Conservation (phyloP, 768 basidiomycete genomes). For the Macrolepiota albuminosa region DNA sequence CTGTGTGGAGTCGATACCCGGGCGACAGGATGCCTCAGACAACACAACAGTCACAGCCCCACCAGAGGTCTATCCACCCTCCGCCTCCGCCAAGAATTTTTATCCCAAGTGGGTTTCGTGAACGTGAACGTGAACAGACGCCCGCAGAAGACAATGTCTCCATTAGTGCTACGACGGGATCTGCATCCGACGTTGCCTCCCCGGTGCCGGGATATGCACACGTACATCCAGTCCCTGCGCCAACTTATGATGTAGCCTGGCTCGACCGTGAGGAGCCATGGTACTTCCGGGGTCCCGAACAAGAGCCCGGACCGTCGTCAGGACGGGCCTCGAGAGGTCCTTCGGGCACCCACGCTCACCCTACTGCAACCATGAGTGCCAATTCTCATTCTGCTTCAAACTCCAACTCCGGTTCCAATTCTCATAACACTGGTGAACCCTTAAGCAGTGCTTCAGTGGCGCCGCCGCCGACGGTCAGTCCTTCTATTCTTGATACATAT, state of each 20-base stretch:
- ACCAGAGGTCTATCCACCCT: no score
- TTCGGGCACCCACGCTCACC: not conserved
- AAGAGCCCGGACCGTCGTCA: not conserved
- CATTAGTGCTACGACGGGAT: not conserved
- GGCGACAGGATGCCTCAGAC: not conserved
- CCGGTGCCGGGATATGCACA: not conserved
- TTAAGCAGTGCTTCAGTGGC: not conserved
- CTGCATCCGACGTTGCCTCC: not conserved
- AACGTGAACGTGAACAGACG: not conserved
- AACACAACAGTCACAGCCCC: no score
- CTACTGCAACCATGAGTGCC: not conserved
- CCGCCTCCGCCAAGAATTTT: not conserved
- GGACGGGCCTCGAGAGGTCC: not conserved
- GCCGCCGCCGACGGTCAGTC: not conserved
- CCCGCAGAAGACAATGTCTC: not conserved
- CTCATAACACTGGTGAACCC: not conserved
- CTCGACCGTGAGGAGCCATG: not conserved
- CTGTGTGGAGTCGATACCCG: not conserved
- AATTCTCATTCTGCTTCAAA: no score
- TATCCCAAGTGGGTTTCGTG: not conserved
- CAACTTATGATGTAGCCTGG: not conserved
- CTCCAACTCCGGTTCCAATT: no score
- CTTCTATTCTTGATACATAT: conserved; percentile 5
- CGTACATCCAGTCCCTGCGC: not conserved
- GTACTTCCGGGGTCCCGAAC: not conserved